Conservation (phyloP, 2,329 filamentous ascomycete genomes). For the Stylonectria norvegica region DNA sequence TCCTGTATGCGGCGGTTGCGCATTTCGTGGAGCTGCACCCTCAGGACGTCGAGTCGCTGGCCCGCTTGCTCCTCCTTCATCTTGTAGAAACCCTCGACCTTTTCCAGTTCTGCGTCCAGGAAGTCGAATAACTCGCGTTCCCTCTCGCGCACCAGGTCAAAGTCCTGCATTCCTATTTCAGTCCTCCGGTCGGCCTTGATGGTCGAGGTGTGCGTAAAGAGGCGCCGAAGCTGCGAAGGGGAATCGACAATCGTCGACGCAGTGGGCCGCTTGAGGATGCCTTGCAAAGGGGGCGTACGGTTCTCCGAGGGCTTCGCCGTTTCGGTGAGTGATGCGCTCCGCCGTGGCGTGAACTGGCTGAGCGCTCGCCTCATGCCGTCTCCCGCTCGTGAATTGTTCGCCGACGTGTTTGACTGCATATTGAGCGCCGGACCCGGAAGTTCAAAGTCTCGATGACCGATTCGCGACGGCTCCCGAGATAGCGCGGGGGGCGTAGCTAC, state of each 20-base stretch:
- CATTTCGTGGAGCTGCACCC: conserved; percentile 90
- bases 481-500: conserved; percentile 38
- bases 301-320: conserved; percentile 17
- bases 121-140: conserved; percentile 87
- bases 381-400: conserved; percentile 16
- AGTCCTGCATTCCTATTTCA: conserved; percentile 42
- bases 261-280: conserved; percentile 17
- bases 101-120: conserved; percentile 79
- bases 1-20: conserved; percentile 77
- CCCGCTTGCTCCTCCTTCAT: conserved; percentile 84
- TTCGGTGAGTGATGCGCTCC: conserved; percentile 35
- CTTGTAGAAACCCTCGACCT: conserved; percentile 87
- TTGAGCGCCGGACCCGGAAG: conserved; percentile 53
- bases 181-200: conserved; percentile 29
- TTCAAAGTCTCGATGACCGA: conserved; percentile 40
- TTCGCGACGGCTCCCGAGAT: conserved; percentile 22
- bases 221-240: conserved; percentile 32
- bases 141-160: conserved; percentile 64
- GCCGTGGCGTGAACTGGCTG: conserved; percentile 29
- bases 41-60: conserved; percentile 64
- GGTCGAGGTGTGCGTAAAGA: conserved; percentile 33
- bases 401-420: conserved; percentile 31
- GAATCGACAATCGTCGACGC: conserved; percentile 19
- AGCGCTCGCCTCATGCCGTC: conserved; percentile 15
- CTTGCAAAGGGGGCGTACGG: conserved; percentile 4